phyloP scores from a whole-genome alignment of 768 basidiomycete genomes.

The Tylopilus cervinicoccineus region DNA sequence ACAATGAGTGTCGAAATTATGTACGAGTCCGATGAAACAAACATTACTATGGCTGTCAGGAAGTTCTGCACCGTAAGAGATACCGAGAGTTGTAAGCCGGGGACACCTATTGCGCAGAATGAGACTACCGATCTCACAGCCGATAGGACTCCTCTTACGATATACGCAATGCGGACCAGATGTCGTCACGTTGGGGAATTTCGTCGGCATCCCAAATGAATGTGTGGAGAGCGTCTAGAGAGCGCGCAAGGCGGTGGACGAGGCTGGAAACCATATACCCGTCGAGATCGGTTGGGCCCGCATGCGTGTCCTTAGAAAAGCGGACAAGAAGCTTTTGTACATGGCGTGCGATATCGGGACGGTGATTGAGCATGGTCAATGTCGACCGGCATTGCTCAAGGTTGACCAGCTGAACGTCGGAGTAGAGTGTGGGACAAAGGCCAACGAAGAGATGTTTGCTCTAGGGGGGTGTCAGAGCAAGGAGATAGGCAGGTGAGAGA shows the following conservation, averaged over 20 bases:
- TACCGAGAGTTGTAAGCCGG: constrained; percentile 56
- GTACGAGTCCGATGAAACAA: constrained; percentile 23
- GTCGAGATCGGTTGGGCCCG: constrained; percentile 8
- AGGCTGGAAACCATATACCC: constrained; percentile 44
- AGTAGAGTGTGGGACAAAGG: constrained; percentile 58
- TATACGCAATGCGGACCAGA: constrained; percentile 72
- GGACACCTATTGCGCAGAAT: constrained; percentile 48
- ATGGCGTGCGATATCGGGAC: constrained; percentile 61
- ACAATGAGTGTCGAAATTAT: neutral
- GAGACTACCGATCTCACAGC: neutral
- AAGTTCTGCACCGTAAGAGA: constrained; percentile 56
- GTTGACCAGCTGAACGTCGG: constrained; percentile 49
- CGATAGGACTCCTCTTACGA: constrained; percentile 41
- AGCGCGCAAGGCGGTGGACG: constrained; percentile 45
- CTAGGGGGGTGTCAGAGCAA: constrained; percentile 33
- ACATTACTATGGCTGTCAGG: constrained; percentile 62
- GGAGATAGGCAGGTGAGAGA: neutral
- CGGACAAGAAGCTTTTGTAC: constrained; percentile 55
- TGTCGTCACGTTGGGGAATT: constrained; percentile 58
- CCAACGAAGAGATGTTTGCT: constrained; percentile 49
- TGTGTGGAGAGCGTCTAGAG: constrained; percentile 59
- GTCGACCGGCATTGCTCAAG: constrained; percentile 59
- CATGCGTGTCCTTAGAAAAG: constrained; percentile 31
- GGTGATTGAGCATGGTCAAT: constrained; percentile 55
- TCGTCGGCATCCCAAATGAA: constrained; percentile 76